These are phyloP conservation scores for Boletus huronensis DNA, from an alignment of 768 basidiomycete species.

Conservation along the genomic window DNA sequence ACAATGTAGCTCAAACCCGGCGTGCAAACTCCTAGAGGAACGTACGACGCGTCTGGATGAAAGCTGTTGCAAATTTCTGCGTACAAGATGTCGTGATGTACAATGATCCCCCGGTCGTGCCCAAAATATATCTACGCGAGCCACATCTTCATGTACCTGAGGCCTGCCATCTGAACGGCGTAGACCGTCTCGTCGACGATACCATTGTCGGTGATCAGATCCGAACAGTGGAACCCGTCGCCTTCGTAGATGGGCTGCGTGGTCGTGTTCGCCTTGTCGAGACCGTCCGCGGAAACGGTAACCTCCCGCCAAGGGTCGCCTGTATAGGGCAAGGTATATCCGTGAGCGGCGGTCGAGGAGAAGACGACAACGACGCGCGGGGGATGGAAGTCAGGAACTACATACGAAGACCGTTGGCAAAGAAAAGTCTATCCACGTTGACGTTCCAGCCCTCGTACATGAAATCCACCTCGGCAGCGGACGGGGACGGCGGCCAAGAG, in stretches of 20 bases:
- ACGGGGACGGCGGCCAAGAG: conserved; percentile 42
- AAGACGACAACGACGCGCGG: no score
- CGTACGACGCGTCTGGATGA: no score
- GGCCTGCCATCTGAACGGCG: conserved; percentile 50
- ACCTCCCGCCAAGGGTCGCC: conserved; percentile 74
- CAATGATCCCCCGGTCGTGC: background rate
- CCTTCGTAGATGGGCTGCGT: conserved; percentile 54
- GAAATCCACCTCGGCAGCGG: conserved; percentile 41
- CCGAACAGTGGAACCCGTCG: conserved; percentile 69
- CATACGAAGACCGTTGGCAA: conserved; percentile 66
- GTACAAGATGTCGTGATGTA: background rate
- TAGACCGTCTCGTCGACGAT: conserved; percentile 47
- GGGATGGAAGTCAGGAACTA: background rate
- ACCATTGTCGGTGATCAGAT: conserved; percentile 43
- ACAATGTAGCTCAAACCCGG: background rate
- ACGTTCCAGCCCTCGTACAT: conserved; percentile 65
- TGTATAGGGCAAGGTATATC: conserved; percentile 18
- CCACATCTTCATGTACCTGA: conserved; percentile 56
- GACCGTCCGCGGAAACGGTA: conserved; percentile 58
- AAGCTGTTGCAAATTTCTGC: background rate
- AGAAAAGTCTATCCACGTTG: conserved; percentile 55
- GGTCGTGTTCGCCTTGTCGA: conserved; percentile 43
- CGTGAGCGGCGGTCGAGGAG: background rate
- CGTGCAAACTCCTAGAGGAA: background rate
- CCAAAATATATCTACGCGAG: conserved; percentile 28